Base-by-base conservation (phyloP, 2,329 filamentous ascomycete species). In the Calonectria ilicicola region DNA sequence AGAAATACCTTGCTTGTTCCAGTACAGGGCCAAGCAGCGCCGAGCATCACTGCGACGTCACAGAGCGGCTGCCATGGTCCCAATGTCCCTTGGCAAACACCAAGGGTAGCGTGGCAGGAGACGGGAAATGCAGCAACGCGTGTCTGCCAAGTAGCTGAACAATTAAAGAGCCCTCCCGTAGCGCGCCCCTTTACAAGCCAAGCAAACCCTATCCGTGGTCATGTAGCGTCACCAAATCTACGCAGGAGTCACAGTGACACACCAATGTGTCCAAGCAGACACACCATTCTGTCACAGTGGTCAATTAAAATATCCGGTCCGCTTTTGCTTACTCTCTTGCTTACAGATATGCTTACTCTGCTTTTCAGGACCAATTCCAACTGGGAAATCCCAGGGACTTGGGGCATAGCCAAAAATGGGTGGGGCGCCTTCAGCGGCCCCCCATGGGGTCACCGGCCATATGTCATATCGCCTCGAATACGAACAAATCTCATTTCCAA, bases 271-370 rank as follows among this genome's bases (percentile, higher is more conserved):
- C 7, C 7, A 10, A 15, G 32, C 53, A 21, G 12, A 9, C 12
- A 32, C 32, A 38, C 21, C 9, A 35, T 58, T 21, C 12, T 38
- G 51, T 38, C 51, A 12, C 51, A 4, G 9, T 2, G 51, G n/a
- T 21, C n/a, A 40, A 38, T 15, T 12, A 5, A 46, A 42, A n/a
- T n/a, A 8, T 23, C 7, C 44, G 40, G 9, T 58, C n/a, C 32
- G 53, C 53, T 40, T 58, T 26, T 58, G 53, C 53, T 58, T 58
- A 58, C 53, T 21, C n/a, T 40, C n/a, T 40, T 58, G 53, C 53
- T 58, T 58, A 58, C 53, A 26, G 32, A 23, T 58, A 58, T 58
- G 53, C 53, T 58, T 58, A 58, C 53, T 40, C 32, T 26, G 15
- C n/a, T 19, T 26, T 10, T 6, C 51, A 38, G 3, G 15, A 9